These are phyloP conservation scores for Tulasnella sp. DNA, from an alignment of 768 basidiomycete species.

Conservation along the genomic window DNA sequence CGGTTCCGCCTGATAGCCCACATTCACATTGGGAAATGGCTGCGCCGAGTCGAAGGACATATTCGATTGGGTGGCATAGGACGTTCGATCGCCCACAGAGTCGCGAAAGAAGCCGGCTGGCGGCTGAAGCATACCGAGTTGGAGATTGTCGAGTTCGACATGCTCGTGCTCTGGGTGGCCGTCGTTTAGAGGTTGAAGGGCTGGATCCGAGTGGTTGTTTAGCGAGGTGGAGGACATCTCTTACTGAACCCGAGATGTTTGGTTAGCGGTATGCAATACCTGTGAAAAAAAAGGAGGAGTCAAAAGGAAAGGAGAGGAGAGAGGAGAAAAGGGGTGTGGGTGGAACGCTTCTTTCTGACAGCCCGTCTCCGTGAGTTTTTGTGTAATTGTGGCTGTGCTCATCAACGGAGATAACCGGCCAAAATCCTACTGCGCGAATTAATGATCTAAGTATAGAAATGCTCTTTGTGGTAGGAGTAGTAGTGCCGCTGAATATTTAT, in stretches of 20 bases:
- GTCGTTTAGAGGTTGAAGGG: background rate
- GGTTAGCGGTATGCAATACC: too few relatives aligned
- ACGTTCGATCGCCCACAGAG: background rate
- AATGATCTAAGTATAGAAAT: too few relatives aligned
- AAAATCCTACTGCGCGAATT: too few relatives aligned
- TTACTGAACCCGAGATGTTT: too few relatives aligned
- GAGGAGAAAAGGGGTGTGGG: too few relatives aligned
- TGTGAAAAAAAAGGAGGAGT: background rate
- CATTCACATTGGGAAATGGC: background rate
- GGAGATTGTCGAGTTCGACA: background rate
- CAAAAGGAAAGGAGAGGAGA: background rate
- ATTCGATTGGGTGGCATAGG: constrained; percentile 4
- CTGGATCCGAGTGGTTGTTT: background rate
- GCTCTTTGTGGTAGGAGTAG: too few relatives aligned
- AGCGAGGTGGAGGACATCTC: background rate
- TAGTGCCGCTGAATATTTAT: too few relatives aligned
- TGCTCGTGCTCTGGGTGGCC: background rate
- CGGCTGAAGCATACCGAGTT: constrained; percentile 2
- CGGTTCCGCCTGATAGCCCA: constrained; percentile 5
- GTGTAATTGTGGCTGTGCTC: too few relatives aligned
- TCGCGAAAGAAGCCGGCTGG: constrained; percentile 7
- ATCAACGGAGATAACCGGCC: too few relatives aligned
- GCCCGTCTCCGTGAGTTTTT: too few relatives aligned
- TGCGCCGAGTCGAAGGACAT: constrained; percentile 7
- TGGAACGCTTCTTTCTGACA: too few relatives aligned